A percentile compares a stretch with the other conserved stretches of the same genome.
These are phyloP conservation scores for Brettanomyces sp. DNA, from an alignment of 805 yeast genomes.

Conservation along the genomic window DNA sequence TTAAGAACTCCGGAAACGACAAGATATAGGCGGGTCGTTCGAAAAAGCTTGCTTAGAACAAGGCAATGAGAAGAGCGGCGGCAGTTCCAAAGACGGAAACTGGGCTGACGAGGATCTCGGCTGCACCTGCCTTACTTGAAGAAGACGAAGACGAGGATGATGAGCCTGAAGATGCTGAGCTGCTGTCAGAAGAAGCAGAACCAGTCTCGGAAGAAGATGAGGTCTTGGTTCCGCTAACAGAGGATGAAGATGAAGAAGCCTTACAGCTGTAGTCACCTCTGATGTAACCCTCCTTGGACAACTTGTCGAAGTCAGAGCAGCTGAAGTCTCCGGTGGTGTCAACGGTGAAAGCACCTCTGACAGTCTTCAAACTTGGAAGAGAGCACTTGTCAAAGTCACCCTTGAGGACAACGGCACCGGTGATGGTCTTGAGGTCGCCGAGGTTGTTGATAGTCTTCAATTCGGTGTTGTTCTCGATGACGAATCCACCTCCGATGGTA, in stretches of 20 bases:
- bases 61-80: slow-evolving; percentile 41
- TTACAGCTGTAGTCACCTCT: slow-evolving; percentile 86
- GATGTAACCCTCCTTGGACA: slow-evolving; percentile 72
- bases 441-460: slow-evolving; percentile 63
- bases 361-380: slow-evolving; percentile 62
- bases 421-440: slow-evolving; percentile 60
- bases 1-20: too few species aligned
- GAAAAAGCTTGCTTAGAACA: slow-evolving; percentile 30
- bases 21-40: neutral
- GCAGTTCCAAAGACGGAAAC: slow-evolving; percentile 38
- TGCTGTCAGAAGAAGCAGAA: slow-evolving; percentile 17
- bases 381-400: slow-evolving; percentile 81
- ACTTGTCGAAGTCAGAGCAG: slow-evolving; percentile 65
- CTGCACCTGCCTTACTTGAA: slow-evolving; percentile 22
- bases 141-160: slow-evolving; percentile 23
- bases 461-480: slow-evolving; percentile 73
- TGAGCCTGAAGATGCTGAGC: slow-evolving; percentile 15
- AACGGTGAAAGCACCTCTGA: slow-evolving; percentile 86
- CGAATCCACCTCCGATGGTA: slow-evolving; percentile 87
- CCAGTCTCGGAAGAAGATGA: slow-evolving; percentile 27
- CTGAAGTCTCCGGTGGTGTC: slow-evolving; percentile 70
- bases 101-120: slow-evolving; percentile 17
- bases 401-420: slow-evolving; percentile 76
- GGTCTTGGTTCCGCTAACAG: slow-evolving; percentile 25
- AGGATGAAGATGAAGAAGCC: slow-evolving; percentile 46